A percentile compares a stretch with the other conserved stretches of the same genome.
Evolutionary conservation across 345 rosid genomes (phyloP).

Genomic region (Anastatica hierochuntica): DNA sequence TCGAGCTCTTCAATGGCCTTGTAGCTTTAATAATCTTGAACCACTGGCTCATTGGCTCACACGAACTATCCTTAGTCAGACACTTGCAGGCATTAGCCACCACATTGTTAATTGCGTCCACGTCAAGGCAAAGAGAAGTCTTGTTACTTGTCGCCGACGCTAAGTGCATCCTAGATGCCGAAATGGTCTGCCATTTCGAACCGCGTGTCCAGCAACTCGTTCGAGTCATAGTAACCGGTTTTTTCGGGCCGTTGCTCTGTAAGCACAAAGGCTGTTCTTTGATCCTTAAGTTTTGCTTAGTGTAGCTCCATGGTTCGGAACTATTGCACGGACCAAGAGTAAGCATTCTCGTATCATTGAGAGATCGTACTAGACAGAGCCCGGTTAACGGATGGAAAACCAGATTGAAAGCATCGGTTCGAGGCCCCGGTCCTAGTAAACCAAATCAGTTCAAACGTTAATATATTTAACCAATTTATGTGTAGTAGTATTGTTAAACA

Average conservation of each 20-base stretch:
- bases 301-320: slow-evolving; percentile 68
- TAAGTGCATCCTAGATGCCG: slow-evolving; percentile 80
- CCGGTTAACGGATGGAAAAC: slow-evolving; percentile 79
- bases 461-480: not conserved
- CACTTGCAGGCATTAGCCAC: slow-evolving; percentile 46
- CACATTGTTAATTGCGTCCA: slow-evolving; percentile 37
- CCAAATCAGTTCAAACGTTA: slow-evolving; percentile 9
- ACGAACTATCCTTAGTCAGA: slow-evolving; percentile 34
- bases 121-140: slow-evolving; percentile 55
- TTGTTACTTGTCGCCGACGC: slow-evolving; percentile 37
- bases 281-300: slow-evolving; percentile 33
- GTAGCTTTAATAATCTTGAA: slow-evolving; percentile 40
- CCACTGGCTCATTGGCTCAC: slow-evolving; percentile 73
- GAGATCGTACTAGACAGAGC: slow-evolving; percentile 46
- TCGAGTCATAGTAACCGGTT: slow-evolving; percentile 33
- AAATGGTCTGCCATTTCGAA: slow-evolving; percentile 56
- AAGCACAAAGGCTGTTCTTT: slow-evolving; percentile 59
- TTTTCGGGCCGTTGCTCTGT: slow-evolving; percentile 32
- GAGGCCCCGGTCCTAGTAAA: slow-evolving; percentile 66
- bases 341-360: slow-evolving; percentile 23
- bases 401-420: slow-evolving; percentile 37
- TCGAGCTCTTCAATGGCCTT: no score
- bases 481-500: no score
- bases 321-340: slow-evolving; percentile 56
- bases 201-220: slow-evolving; percentile 30